Conservation (phyloP, 2,329 filamentous ascomycete genomes). For the Claviceps sp. region DNA sequence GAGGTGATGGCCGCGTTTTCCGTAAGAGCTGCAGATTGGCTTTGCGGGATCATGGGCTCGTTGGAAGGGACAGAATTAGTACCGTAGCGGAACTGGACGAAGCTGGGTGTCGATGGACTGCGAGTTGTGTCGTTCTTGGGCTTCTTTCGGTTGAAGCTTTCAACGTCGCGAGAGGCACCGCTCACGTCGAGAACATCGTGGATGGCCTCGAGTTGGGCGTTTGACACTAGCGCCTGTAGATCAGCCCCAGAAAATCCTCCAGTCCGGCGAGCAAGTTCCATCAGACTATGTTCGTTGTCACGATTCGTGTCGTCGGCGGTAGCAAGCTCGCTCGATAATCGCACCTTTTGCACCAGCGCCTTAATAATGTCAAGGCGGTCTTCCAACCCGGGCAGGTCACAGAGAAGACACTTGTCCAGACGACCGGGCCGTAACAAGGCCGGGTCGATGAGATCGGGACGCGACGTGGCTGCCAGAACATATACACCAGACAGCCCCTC, state of each 20-base stretch:
- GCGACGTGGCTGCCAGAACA: conserved; percentile 82
- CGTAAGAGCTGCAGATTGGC: conserved; percentile 44
- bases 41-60: conserved; percentile 28
- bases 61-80: conserved; percentile 33
- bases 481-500: conserved; percentile 93
- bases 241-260: conserved; percentile 91
- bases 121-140: conserved; percentile 14
- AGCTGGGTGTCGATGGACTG: conserved; percentile 37
- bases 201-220: conserved; percentile 92
- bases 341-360: conserved; percentile 71
- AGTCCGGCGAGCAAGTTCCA: conserved; percentile 65
- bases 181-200: conserved; percentile 66
- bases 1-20: conserved; percentile 66
- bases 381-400: conserved; percentile 67
- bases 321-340: conserved; percentile 52
- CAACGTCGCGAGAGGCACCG: conserved; percentile 20
- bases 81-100: conserved; percentile 78
- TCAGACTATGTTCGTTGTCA: conserved; percentile 31
- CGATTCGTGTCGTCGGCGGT: conserved; percentile 30
- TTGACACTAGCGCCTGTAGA: conserved; percentile 87
- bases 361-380: conserved; percentile 82
- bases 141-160: conserved; percentile 18
- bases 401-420: conserved; percentile 84
- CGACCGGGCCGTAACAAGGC: conserved; percentile 83
- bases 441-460: conserved; percentile 91